Evolutionary conservation across 2,329 filamentous ascomycete genomes (phyloP), one percentile per base, ranked within the genome.

Genomic region (Chrysoporthe austroafricana): DNA sequence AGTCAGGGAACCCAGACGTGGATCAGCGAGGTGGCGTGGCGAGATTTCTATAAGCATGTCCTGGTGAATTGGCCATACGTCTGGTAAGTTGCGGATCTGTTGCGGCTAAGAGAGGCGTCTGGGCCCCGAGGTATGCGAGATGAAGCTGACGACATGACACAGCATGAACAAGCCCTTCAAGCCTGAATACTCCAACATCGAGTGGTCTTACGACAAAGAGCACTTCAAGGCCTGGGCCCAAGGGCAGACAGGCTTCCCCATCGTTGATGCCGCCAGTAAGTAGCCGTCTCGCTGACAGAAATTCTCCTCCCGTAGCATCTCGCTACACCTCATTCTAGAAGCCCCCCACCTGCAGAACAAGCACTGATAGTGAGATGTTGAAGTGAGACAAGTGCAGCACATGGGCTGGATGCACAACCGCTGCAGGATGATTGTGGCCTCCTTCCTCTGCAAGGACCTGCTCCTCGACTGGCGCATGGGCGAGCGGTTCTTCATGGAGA

Each of bases 31-130:
- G 84, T 96, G 3, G 93, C 92, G 0, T 96, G 93, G 93, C 84
- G 93, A 16, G 93, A 96, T 74, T 96, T 96, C 74, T 96, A 96
- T 80, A 93, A 90, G 74, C 92, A 96, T 76, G 91, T 97, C 3
- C 80, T 97, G 5, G 91, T 90, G 0, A 82, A 94, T 69, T 97
- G 93, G 92, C 94, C 94, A 0, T 94, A 94, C 73, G 83, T 94
- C 7, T 93, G 90, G 88, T 76, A 66, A 16, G 72, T 66, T 66
- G 2, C 44, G 48, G 4, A 79, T 79, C 67, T 81, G 81, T 59
- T 18, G 67, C 18, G 36, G 58, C 26, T 14, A 2, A 26, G 18
- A 9, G 8, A 32, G 50, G 9, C 2, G 18, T 32, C 9, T 18
- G 6, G 14, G 7, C 58, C 39, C 44, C 6, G 58, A 46, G 39